These are phyloP conservation scores for Saccharomyces hybrid DNA, from an alignment of 1,139 yeast genomes.

Conservation along the genomic window DNA sequence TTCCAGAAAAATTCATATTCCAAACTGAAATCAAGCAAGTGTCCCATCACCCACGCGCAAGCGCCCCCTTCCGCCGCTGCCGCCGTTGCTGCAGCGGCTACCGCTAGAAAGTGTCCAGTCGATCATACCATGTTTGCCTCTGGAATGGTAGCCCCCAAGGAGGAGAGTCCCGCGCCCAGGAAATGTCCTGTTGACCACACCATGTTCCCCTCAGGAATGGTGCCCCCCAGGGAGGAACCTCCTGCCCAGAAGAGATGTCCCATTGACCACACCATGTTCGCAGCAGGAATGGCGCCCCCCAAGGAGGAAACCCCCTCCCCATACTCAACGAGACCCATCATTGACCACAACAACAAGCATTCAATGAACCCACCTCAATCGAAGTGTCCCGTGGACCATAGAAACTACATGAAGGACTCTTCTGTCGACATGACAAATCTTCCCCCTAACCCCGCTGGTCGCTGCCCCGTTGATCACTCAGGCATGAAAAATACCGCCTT, in stretches of 20 bases:
- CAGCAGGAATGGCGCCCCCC: conserved; percentile 1
- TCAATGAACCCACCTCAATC: conserved; percentile 1
- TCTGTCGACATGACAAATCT: conserved; percentile 1
- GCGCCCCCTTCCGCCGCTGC: conserved; percentile 1
- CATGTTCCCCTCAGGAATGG: neutral
- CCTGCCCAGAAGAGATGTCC: conserved; percentile 13
- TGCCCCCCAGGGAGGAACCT: neutral
- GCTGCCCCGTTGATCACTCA: neutral
- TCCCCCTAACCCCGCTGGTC: neutral
- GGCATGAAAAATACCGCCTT: neutral
- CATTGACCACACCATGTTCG: conserved; percentile 12
- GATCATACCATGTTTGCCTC: conserved; percentile 4
- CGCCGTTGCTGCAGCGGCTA: neutral
- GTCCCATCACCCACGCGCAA: conserved; percentile 2
- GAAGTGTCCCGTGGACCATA: conserved; percentile 10
- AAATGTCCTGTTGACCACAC: conserved; percentile 7
- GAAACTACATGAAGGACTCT: neutral
- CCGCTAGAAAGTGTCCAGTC: conserved; percentile 3
- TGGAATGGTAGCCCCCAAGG: neutral
- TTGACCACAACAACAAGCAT: neutral
- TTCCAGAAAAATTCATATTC: conserved; percentile 13
- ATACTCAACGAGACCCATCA: neutral
- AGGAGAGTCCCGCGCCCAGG: neutral
- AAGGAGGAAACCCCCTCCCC: neutral
- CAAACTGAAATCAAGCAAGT: neutral